Conservation (phyloP, 1,284 basidiomycete genomes). For the Phellinidium pouzarii region DNA sequence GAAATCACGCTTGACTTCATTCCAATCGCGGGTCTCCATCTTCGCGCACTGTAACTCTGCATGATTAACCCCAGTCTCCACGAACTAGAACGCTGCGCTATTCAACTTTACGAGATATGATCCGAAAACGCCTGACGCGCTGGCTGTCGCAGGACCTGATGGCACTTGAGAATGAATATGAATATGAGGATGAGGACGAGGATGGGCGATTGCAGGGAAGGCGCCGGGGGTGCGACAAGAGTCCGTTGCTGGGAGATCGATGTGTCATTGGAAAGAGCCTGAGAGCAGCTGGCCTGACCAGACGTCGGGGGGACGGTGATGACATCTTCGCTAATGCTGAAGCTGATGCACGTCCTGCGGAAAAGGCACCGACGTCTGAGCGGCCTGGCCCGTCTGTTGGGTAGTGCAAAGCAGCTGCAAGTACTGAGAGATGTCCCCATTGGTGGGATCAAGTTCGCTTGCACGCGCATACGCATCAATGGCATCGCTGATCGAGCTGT, state of each 20-base stretch:
- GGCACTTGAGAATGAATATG: conserved; percentile 25
- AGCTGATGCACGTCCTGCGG: conserved; percentile 86
- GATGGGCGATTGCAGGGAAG: conserved; percentile 38
- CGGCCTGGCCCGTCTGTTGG: conserved; percentile 70
- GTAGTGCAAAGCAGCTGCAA: conserved; percentile 74
- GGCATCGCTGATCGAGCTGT: conserved; percentile 97
- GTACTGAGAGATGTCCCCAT: conserved; percentile 72
- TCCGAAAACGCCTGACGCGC: conserved; percentile 42
- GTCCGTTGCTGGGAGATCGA: conserved; percentile 43
- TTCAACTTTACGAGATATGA: conserved; percentile 40
- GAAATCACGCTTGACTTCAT: conserved; percentile 14
- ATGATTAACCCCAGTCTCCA: conserved; percentile 21
- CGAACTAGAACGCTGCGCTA: conserved; percentile 27
- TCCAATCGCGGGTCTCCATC: conserved; percentile 19
- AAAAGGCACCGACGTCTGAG: conserved; percentile 73
- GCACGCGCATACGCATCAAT: conserved; percentile 97
- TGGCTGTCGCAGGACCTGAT: conserved; percentile 42
- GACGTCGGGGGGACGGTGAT: conserved; percentile 32
- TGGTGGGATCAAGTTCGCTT: conserved; percentile 81
- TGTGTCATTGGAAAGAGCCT: conserved; percentile 64
- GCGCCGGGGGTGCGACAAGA: conserved; percentile 60
- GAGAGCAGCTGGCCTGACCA: conserved; percentile 59
- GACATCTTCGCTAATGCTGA: conserved; percentile 33
- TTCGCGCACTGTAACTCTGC: conserved; percentile 14
- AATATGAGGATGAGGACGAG: too few species aligned